Evolutionary conservation across 139 green algal species (phyloP), one percentile per base, ranked within the genome.

Genomic region (Picochlorum sp.): DNA sequence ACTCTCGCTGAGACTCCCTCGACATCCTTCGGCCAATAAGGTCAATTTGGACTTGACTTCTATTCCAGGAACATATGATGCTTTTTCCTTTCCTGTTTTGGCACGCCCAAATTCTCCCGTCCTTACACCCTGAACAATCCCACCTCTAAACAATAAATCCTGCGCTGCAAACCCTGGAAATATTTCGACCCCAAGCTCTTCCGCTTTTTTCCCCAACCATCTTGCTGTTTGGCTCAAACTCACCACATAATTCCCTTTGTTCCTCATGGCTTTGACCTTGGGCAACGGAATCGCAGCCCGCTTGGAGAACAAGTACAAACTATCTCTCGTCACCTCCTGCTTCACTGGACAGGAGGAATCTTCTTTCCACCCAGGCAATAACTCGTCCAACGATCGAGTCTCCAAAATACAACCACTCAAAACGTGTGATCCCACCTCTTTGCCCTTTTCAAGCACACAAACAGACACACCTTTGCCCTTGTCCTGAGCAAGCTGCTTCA

Each of bases 401-500:
- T 97, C 85, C 52, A 97, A 73, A 18, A 97, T 88, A 69, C 90
- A 91, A 45, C 91, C 91, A 14, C 80, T 91, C 49, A 97, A 62
- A 45, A 88, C 90, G 74, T 97, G 91, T 0, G 87, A 66, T 24
- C 90, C 89, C 30, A 95, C 78, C 71, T 90, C 74, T 6, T 80
- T 68, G 26, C 85, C 91, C 76, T 97, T 97, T 62, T 97, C 91
- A 1, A 97, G 65, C 0, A 97, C 81, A 65, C 87, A 95, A 44
- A 97, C 91, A 59, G 73, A 90, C 2, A 96, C 13, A 13, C 95
- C 85, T 59, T 72, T 72, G 13, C 76, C 81, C 9, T 70, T 63
- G 52, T 87, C 74, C 18, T 81, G 51, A 54, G 69, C 79, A 55
- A 87, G 65, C 80, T 96, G 88, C 63, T 93, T 95, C 8, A 95